These are phyloP conservation scores for Boletus sp. DNA, from an alignment of 768 basidiomycete genomes.

Conservation along the genomic window DNA sequence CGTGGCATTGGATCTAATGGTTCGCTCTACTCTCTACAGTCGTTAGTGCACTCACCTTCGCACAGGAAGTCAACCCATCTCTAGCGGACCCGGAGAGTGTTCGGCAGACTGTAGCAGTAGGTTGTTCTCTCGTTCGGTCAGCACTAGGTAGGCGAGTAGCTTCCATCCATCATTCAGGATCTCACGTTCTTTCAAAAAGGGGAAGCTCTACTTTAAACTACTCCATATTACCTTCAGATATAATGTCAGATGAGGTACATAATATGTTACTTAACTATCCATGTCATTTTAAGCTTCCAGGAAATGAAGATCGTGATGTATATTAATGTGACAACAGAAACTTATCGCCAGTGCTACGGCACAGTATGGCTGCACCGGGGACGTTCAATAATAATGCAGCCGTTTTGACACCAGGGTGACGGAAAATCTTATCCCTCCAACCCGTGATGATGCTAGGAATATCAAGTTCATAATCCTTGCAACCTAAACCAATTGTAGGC, in stretches of 20 bases:
- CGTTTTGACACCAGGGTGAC: neutral
- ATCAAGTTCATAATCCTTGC: neutral
- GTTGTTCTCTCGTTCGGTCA: slow-evolving; percentile 79
- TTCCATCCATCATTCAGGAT: neutral
- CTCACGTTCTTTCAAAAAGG: slow-evolving; percentile 26
- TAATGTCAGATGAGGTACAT: slow-evolving; percentile 3
- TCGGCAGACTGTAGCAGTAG: slow-evolving; percentile 84
- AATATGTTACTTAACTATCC: neutral
- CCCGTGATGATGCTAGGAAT: neutral
- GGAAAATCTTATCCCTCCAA: neutral
- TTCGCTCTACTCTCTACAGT: slow-evolving; percentile 31
- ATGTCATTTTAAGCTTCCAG: neutral
- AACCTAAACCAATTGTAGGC: neutral
- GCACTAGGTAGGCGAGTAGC: slow-evolving; percentile 61
- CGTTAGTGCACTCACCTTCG: slow-evolving; percentile 7
- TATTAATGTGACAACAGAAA: neutral
- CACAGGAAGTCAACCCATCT: slow-evolving; percentile 94
- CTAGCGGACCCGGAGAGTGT: slow-evolving; percentile 73
- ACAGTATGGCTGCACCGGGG: too few relatives aligned
- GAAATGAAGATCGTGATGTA: neutral
- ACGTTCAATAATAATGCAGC: neutral
- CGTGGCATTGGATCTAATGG: slow-evolving; percentile 94
- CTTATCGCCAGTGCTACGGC: neutral
- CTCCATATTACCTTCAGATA: neutral
- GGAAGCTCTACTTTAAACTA: slow-evolving; percentile 31